Percentiles rank a stretch among this genome's conserved stretches.
Evolutionary conservation across 1,284 basidiomycete species (phyloP).

Genomic region (Taiwanofungus camphoratus): DNA sequence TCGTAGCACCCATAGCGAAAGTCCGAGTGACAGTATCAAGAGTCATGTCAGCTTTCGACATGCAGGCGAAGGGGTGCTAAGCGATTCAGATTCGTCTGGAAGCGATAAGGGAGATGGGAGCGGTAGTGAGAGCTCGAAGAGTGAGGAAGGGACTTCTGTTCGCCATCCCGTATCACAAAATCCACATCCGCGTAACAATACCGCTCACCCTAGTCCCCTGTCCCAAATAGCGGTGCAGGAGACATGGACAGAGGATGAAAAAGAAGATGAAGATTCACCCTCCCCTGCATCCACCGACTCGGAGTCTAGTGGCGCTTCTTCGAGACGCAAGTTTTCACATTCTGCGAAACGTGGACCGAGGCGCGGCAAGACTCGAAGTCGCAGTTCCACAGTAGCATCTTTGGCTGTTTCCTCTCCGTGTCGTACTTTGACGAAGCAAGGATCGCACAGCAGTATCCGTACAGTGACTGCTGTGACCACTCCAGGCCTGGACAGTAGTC

Average conservation of each 20-base stretch:
- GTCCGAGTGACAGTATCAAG: slow-evolving; percentile 18
- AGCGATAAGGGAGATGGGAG: slow-evolving; percentile 27
- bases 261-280: slow-evolving; percentile 38
- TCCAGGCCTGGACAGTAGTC: slow-evolving; percentile 27
- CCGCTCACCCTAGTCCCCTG: slow-evolving; percentile 53
- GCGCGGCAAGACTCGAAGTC: slow-evolving; percentile 35
- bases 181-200: slow-evolving; percentile 28
- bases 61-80: slow-evolving; percentile 70
- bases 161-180: slow-evolving; percentile 29
- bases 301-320: slow-evolving; percentile 22
- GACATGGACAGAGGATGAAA: slow-evolving; percentile 44
- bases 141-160: slow-evolving; percentile 6
- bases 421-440: slow-evolving; percentile 35
- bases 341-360: slow-evolving; percentile 3
- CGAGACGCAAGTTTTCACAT: neutral
- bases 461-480: slow-evolving; percentile 53
- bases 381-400: slow-evolving; percentile 57
- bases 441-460: slow-evolving; percentile 59
- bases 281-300: slow-evolving; percentile 45
- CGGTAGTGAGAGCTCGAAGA: slow-evolving; percentile 24
- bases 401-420: slow-evolving; percentile 34
- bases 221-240: slow-evolving; percentile 50
- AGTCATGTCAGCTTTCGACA: slow-evolving; percentile 35
- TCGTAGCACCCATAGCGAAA: slow-evolving; percentile 20
- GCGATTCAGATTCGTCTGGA: slow-evolving; percentile 63